These are phyloP conservation scores for Picochlorum sp. DNA, from an alignment of 139 green algal genomes.

Conservation along the genomic window DNA sequence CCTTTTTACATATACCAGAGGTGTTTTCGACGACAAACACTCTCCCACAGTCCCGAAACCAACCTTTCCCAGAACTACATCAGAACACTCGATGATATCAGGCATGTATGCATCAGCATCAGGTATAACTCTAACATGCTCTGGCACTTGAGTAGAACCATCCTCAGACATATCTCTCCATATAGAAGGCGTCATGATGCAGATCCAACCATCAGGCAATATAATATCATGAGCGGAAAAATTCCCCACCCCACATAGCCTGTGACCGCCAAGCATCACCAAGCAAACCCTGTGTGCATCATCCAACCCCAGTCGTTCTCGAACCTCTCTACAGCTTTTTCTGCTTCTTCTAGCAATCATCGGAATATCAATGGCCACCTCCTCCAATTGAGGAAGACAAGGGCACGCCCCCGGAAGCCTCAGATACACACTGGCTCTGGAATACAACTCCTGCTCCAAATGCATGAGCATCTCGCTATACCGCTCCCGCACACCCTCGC, in stretches of 20 bases:
- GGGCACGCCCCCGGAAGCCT: not conserved
- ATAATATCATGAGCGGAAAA: slow-evolving; percentile 34
- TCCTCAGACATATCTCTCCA: slow-evolving; percentile 5
- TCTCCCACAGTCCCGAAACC: slow-evolving; percentile 59
- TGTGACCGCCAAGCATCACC: not conserved
- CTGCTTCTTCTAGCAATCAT: slow-evolving; percentile 3
- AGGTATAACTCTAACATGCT: not conserved
- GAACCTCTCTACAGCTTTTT: not conserved
- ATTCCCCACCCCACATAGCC: not conserved
- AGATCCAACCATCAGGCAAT: slow-evolving; percentile 53
- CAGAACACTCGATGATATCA: slow-evolving; percentile 27
- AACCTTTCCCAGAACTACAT: slow-evolving; percentile 66
- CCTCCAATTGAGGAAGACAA: slow-evolving; percentile 8
- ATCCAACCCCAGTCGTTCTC: not conserved
- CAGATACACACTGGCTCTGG: slow-evolving; percentile 2
- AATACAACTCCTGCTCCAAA: not conserved
- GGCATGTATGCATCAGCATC: slow-evolving; percentile 6
- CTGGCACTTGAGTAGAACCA: not conserved
- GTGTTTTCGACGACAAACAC: slow-evolving; percentile 36
- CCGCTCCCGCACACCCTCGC: slow-evolving; percentile 18
- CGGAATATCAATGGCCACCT: not conserved
- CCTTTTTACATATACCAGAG: slow-evolving; percentile 60
- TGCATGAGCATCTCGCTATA: slow-evolving; percentile 7
- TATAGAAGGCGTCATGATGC: slow-evolving; percentile 25
- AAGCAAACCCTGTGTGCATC: not conserved